Base-by-base conservation (phyloP, 1,139 yeast genomes). In the Suhomyces chickasaworum region DNA sequence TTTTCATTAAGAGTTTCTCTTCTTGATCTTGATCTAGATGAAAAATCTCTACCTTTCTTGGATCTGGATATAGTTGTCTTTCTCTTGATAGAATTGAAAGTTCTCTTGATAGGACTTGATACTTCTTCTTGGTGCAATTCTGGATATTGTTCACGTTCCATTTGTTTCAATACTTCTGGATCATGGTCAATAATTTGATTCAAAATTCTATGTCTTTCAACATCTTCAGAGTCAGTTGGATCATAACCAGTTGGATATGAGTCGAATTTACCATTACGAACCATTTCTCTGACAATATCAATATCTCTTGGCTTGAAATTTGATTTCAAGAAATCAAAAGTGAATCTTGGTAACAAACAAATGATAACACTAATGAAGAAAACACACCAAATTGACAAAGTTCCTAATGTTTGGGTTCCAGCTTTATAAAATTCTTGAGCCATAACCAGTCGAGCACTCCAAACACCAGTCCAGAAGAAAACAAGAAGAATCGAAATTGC, bases 381-480 rank as follows among this genome's bases (percentile, higher is more conserved):
- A 46, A 71, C 68, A 57, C 74, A 70, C 86, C 86, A 81, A 51
- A 77, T 73, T 2, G 74, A 61, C 41, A 76, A 68, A 7, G 81
- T 73, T 6, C 84, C 85, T 51, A 77, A 74, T 25, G 70, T 65
- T 55, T 79, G 80, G 1, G 83, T 61, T 20, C 83, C 86, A n/a
- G 83, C 79, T 45, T 71, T 71, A 59, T 75, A 81, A 57, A 77
- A 81, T 53, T 79, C 83, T 13, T 70, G 72, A 4, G 71, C 65
- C 18, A 69, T 55, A 39, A 58, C 56, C 3, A 63, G 54, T 39
- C 74, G 63, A 0, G 79, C 68, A 56, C 83, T 73, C 85, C 86
- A 81, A 8, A 75, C 80, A 39, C 84, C 84, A 8, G 83, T 70
- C 86, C 86, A 81, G 65, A 80, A 79, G 55, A 69, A 79, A n/a